Conservation (phyloP, 768 basidiomycete genomes). For the Naganishia randhawae region DNA sequence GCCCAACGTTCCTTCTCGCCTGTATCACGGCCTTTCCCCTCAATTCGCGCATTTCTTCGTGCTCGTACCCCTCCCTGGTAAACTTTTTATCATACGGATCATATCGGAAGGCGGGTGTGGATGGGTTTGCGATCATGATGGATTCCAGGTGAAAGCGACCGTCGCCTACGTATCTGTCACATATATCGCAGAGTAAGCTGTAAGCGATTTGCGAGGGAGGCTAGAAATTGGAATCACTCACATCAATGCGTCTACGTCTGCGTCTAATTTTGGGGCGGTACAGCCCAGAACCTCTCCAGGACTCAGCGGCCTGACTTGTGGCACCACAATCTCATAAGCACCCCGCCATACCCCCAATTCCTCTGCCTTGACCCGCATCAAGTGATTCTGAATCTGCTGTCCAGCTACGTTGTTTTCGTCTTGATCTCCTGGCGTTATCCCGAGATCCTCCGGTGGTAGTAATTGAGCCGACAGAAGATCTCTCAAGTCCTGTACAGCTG, state of each 20-base stretch:
- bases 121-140: constrained; percentile 99
- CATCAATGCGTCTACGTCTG: constrained; percentile 84
- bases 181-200: neutral
- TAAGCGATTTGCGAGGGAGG: neutral
- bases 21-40: constrained; percentile 70
- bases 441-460: constrained; percentile 32
- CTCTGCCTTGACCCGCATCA: constrained; percentile 33
- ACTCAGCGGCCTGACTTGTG: constrained; percentile 69
- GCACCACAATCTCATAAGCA: constrained; percentile 46
- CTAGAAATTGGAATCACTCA: constrained; percentile 51
- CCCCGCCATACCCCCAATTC: constrained; percentile 51
- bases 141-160: constrained; percentile 97
- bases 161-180: constrained; percentile 82
- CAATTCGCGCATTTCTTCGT: constrained; percentile 74
- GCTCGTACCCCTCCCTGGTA: constrained; percentile 85
- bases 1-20: constrained; percentile 61
- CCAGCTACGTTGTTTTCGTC: constrained; percentile 19
- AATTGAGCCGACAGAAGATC: constrained; percentile 59
- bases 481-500: constrained; percentile 80
- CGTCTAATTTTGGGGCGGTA: constrained; percentile 73
- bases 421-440: neutral
- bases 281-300: constrained; percentile 97
- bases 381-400: constrained; percentile 25
- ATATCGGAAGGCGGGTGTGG: constrained; percentile 91
- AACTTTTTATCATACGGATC: constrained; percentile 98